Conservation (phyloP, 148 eudicot species). For the Cornus florida region DNA sequence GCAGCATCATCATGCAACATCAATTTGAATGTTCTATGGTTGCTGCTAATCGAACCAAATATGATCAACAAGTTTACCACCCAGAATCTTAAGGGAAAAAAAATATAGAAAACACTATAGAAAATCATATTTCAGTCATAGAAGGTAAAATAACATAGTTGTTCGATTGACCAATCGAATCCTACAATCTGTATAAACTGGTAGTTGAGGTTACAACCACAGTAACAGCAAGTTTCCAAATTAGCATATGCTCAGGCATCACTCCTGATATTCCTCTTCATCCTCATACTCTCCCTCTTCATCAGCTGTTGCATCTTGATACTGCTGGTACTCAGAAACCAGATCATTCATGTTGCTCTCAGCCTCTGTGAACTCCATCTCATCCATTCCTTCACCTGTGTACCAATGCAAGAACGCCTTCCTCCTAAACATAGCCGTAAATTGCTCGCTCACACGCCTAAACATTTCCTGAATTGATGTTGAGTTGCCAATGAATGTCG, state of each 20-base stretch:
- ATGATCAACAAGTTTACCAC: no score
- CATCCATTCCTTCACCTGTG: constrained; percentile 87
- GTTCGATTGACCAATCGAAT: background rate
- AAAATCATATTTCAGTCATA: no score
- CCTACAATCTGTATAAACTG: constrained; percentile 3
- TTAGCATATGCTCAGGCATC: background rate
- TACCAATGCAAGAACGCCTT: constrained; percentile 94
- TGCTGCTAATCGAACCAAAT: no score
- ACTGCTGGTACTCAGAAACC: constrained; percentile 87
- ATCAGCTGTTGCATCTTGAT: constrained; percentile 74
- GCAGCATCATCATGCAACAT: no score
- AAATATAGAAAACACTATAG: no score
- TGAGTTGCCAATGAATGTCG: constrained; percentile 79
- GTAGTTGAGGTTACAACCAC: constrained; percentile 37
- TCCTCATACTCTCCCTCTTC: constrained; percentile 71
- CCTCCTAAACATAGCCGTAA: constrained; percentile 88
- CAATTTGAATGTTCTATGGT: no score
- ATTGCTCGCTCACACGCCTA: constrained; percentile 82
- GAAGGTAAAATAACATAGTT: no score
- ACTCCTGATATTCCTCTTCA: constrained; percentile 48
- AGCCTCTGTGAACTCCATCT: constrained; percentile 90
- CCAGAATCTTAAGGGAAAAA: no score
- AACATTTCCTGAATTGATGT: constrained; percentile 87
- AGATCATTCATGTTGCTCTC: constrained; percentile 92
- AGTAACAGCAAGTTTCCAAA: background rate